Conservation (phyloP, 108 stramenopile genomes). For the Chaetoceros tenuissimus region DNA sequence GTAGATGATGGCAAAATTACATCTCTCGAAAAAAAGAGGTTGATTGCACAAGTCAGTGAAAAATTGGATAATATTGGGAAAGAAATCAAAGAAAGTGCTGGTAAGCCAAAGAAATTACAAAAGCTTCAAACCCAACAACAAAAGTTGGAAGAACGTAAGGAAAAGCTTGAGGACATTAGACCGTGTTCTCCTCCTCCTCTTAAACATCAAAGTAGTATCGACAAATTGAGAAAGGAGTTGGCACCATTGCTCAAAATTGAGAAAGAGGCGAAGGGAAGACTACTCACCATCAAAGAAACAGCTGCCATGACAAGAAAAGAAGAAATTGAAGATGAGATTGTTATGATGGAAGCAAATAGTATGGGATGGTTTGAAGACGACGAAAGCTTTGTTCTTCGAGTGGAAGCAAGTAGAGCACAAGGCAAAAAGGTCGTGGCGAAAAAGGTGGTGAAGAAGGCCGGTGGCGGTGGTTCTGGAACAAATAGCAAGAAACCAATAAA, state of each 20-base stretch:
- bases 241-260: constrained; percentile 50
- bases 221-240: constrained; percentile 45
- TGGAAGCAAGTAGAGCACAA: constrained; percentile 34
- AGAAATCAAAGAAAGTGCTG: constrained; percentile 45
- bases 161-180: constrained; percentile 24
- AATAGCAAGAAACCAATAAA: constrained; percentile 7
- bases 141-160: constrained; percentile 51
- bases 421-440: constrained; percentile 11
- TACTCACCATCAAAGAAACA: constrained; percentile 66
- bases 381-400: constrained; percentile 46
- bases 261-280: constrained; percentile 48
- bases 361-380: constrained; percentile 82
- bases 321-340: constrained; percentile 64
- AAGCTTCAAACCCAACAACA: constrained; percentile 23
- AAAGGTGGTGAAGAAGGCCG: constrained; percentile 9
- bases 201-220: constrained; percentile 51
- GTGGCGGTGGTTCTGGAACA: constrained; percentile 13
- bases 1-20: constrained; percentile 67
- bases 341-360: constrained; percentile 43
- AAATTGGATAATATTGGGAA: constrained; percentile 34
- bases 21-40: constrained; percentile 28
- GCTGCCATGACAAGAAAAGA: constrained; percentile 57
- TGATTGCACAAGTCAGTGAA: constrained; percentile 57
- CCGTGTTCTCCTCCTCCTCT: constrained; percentile 41
- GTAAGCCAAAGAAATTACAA: constrained; percentile 49